Base-by-base conservation (phyloP, 2,329 filamentous ascomycete species). In the Beauveria brongniartii region DNA sequence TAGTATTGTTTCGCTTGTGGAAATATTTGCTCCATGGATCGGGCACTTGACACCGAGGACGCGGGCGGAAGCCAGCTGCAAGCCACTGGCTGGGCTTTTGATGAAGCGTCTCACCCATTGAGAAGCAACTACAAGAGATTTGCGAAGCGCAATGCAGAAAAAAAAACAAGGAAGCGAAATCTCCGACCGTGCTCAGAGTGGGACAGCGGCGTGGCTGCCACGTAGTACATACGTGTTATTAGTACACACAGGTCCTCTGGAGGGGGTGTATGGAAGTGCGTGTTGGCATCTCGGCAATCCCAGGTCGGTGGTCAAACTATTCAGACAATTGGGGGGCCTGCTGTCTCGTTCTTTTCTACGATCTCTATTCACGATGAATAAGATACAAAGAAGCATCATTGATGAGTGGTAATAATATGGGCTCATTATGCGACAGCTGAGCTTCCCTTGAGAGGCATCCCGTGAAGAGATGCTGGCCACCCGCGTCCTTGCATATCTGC, bases 131-230 rank as follows among this genome's bases (percentile, higher is more conserved):
- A 26, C 34, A 34, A 30, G 56, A 52, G 56, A 22, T n/a, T 44
- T 30, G 37, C 30, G n/a, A 43, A 44, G 24, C 34, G 22, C 46
- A 34, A 57, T 50, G 55, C 20, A 44, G 12, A 37, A 48, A 59
- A 44, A 48, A 51, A 59, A 59, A 50, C 37, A 51, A 44, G 56
- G 48, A 51, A 52, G 37, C 47, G 37, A 59, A 59, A 52, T 59
- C 46, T 43, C 56, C 47, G 56, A 59, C 56, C 56, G 56, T 59
- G 56, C 56, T 24, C 47, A 59, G 56, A 30, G 56, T 59, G 56
- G 56, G 56, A 59, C 56, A 37, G 47, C 47, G 56, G 56, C 47
- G 47, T 59, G 47, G 56, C 47, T 52, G 56, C 56, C 47, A 59
- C 56, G 56, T 51, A 51, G 46, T 51, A 37, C 34, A 37, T 37